Evolutionary conservation across 192 early-diverging fungal species (phyloP).

Genomic region (Gorgonomyces haynaldii): DNA sequence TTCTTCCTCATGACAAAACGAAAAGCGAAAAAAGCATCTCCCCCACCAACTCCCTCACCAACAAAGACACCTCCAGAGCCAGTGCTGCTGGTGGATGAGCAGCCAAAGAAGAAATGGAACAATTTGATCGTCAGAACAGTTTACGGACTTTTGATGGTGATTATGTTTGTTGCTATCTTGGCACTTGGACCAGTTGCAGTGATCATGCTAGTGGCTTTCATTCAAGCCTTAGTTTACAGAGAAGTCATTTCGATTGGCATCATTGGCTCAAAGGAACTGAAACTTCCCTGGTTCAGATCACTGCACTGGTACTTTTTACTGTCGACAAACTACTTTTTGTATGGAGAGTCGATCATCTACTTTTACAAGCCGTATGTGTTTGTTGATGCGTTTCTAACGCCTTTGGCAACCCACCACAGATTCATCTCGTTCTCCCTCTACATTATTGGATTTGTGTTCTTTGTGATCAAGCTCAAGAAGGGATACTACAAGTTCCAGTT

Average conservation of each 20-base stretch:
- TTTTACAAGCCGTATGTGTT: constrained; percentile 75
- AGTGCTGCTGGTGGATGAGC: too few species aligned
- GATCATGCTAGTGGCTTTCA: constrained; percentile 69
- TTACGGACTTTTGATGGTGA: constrained; percentile 58
- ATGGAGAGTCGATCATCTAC: constrained; percentile 85
- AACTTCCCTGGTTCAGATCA: constrained; percentile 81
- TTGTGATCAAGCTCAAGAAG: constrained; percentile 86
- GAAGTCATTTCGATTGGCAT: constrained; percentile 89
- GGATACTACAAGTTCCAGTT: constrained; percentile 93
- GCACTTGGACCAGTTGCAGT: constrained; percentile 79
- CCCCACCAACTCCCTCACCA: too few species aligned
- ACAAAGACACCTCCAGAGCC: too few species aligned
- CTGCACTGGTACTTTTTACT: constrained; percentile 91
- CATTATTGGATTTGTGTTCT: constrained; percentile 78
- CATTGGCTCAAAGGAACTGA: constrained; percentile 68
- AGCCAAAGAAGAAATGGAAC: too few species aligned
- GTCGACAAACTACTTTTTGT: constrained; percentile 85
- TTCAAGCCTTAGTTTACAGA: constrained; percentile 78
- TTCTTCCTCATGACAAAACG: too few species aligned
- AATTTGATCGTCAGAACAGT: too few species aligned
- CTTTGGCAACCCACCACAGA: constrained; percentile 82
- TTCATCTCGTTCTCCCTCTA: constrained; percentile 91
- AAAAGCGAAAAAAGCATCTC: too few species aligned
- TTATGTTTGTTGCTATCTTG: too few species aligned
- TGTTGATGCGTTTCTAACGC: constrained; percentile 71